A percentile compares a stretch with the other conserved stretches of the same genome.
Evolutionary conservation across 73 alveolate genomes (phyloP).

Genomic region (Paramecium biaurelia): DNA sequence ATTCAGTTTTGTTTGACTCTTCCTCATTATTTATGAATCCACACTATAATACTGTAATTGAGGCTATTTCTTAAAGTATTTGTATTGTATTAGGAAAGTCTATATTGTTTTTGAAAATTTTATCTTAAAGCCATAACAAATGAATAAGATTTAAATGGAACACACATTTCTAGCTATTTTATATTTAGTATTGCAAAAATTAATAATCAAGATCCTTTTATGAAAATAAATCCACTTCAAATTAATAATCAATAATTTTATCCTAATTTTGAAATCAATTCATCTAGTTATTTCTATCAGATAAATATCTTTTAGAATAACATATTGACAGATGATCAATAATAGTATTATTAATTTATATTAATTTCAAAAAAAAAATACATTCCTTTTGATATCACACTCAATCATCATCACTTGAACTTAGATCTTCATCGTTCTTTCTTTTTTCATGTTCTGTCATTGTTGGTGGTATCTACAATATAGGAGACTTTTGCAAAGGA

Average conservation of each 20-base stretch:
- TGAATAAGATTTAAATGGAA: background rate
- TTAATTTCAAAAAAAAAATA: background rate
- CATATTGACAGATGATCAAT: too few relatives aligned
- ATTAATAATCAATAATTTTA: background rate
- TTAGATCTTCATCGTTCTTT: background rate
- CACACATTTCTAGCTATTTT: background rate
- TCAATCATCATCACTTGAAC: background rate
- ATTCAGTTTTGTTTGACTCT: background rate
- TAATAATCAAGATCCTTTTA: background rate
- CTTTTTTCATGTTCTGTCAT: background rate
- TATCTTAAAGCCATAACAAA: constrained; percentile 28
- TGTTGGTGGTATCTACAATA: background rate
- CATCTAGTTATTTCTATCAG: too few relatives aligned
- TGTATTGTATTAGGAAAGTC: background rate
- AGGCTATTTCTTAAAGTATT: background rate
- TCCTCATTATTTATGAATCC: background rate
- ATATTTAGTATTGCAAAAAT: background rate
- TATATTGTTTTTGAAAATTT: background rate
- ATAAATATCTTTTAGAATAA: too few relatives aligned
- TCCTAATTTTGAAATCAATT: background rate
- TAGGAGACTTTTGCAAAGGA: background rate
- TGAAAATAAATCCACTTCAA: background rate
- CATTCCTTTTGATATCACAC: background rate
- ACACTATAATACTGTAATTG: constrained; percentile 8
- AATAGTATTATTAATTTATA: background rate